Evolutionary conservation across 1,284 basidiomycete species (phyloP), one percentile per base, ranked within the genome.

Genomic region (Rhodotorula sp.): DNA sequence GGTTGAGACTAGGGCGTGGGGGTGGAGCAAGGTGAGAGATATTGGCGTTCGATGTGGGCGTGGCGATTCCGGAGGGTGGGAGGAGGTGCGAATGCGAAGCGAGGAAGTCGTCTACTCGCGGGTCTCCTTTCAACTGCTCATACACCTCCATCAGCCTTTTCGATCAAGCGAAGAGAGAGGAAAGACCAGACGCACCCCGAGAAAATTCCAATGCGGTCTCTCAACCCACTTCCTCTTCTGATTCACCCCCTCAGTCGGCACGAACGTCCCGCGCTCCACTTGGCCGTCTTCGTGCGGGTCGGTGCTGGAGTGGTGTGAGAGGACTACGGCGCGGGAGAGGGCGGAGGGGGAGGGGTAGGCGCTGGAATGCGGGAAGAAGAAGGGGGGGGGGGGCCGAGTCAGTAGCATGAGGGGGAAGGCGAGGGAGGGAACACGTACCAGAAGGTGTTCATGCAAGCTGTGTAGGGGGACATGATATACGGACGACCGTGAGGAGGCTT

Each of bases 401-500:
- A n/a, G n/a, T n/a, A n/a, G n/a, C n/a, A n/a, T n/a, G n/a, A n/a
- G n/a, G n/a, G n/a, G n/a, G n/a, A n/a, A n/a, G n/a, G n/a, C n/a
- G n/a, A n/a, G n/a, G n/a, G n/a, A n/a, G n/a, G n/a, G n/a, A n/a
- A n/a, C n/a, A n/a, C 59, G 40, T 40, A 65, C 58, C 58, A 50
- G 40, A 81, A 70, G 0, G 80, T 81, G 72, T 81, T 81, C 79
- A 82, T 81, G 62, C 81, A 81, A 3, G 81, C 81, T 22, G 74
- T 63, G 72, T 80, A 80, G 2, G 81, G 80, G 28, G 76, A 79
- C 81, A 82, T 82, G 78, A 82, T 82, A 74, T 78, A 82, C 0
- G 81, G 81, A 2, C 81, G 68, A 1, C 78, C 78, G 13, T 77
- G 78, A 5, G 78, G 77, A 11, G 81, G 80, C n/a, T 76, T 75